Conservation (phyloP, 164 flowering plant species). For the Piper betle region DNA sequence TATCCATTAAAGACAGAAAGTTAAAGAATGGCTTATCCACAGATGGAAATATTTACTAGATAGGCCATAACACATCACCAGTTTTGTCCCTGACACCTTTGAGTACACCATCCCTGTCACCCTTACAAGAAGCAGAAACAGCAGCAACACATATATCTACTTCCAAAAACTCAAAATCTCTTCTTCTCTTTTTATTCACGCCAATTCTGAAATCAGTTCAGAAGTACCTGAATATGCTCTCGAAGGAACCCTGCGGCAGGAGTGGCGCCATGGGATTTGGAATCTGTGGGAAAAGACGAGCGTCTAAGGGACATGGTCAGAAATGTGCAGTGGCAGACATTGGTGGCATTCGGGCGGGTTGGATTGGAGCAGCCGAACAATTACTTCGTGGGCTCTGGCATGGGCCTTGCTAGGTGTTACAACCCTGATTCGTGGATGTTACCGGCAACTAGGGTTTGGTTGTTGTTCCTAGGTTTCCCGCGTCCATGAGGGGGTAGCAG, state of each 20-base stretch:
- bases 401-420: too few species aligned
- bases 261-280: not conserved
- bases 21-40: not conserved
- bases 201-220: not conserved
- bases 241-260: constrained; percentile 2
- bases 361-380: too few species aligned
- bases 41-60: constrained; percentile 4
- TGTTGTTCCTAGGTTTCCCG: too few species aligned
- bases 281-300: not conserved
- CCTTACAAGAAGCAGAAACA: constrained; percentile 42
- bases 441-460: too few species aligned
- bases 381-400: too few species aligned
- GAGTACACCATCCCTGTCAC: constrained; percentile 35
- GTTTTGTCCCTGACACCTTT: constrained; percentile 46
- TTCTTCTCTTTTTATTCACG: not conserved
- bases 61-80: constrained; percentile 60
- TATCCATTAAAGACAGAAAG: too few species aligned
- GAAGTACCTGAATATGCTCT: constrained; percentile 23
- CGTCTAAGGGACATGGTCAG: not conserved
- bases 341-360: not conserved
- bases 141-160: constrained; percentile 34
- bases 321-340: not conserved
- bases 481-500: too few species aligned
- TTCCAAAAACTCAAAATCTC: not conserved
- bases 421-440: too few species aligned